These are phyloP conservation scores for Podospora pseudocomata DNA, from an alignment of 495 filamentous ascomycete species.

Conservation along the genomic window DNA sequence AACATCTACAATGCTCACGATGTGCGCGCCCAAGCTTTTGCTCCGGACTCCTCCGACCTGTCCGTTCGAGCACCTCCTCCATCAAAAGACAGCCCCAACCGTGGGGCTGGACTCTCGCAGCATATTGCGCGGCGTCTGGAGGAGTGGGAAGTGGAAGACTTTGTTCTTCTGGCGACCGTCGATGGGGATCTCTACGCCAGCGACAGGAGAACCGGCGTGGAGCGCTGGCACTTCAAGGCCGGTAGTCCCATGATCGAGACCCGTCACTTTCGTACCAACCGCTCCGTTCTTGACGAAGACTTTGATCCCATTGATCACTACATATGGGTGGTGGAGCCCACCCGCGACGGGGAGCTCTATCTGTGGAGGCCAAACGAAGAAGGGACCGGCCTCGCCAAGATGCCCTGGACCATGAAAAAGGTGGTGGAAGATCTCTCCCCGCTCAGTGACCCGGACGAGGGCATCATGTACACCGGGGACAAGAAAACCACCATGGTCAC, in stretches of 20 bases:
- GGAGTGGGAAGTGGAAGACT: constrained; percentile 99
- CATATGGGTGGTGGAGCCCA: constrained; percentile 96
- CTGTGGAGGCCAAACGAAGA: constrained; percentile 71
- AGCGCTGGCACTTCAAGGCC: constrained; percentile 78
- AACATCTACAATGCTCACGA: constrained; percentile 55
- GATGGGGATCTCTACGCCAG: constrained; percentile 92
- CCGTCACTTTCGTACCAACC: constrained; percentile 71
- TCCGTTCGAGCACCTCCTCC: constrained; percentile 76
- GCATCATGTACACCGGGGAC: constrained; percentile 79
- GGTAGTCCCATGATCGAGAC: constrained; percentile 88
- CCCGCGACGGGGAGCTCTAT: constrained; percentile 81
- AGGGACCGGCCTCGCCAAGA: constrained; percentile 71
- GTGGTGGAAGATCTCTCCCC: constrained; percentile 68
- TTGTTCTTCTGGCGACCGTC: constrained; percentile 98
- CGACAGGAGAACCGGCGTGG: constrained; percentile 78
- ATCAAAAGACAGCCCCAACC: constrained; percentile 58
- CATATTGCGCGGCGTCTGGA: constrained; percentile 91
- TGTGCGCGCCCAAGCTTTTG: constrained; percentile 91
- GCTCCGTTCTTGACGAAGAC: constrained; percentile 54
- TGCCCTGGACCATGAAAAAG: constrained; percentile 77
- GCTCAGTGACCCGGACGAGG: constrained; percentile 56
- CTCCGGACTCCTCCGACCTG: constrained; percentile 80
- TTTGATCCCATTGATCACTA: constrained; percentile 70
- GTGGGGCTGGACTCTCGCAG: constrained; percentile 63
- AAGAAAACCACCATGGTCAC: constrained; percentile 88